These are phyloP conservation scores for Picochlorum sp. DNA, from an alignment of 139 green algal genomes.

Conservation along the genomic window DNA sequence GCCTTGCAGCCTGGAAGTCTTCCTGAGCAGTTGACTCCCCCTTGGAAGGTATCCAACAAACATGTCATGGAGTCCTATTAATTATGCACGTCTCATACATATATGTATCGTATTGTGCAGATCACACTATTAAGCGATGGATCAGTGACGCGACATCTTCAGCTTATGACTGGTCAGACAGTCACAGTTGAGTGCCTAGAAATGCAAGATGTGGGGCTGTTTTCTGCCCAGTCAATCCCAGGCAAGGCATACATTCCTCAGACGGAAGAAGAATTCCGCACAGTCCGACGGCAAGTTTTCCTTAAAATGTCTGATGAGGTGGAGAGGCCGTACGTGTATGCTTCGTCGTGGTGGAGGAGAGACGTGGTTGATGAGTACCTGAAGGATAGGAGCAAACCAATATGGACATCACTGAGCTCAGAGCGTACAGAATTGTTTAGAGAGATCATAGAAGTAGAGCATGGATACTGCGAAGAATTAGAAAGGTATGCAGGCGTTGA, in stretches of 20 bases:
- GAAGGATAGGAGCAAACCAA: slow-evolving; percentile 55
- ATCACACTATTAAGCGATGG: slow-evolving; percentile 88
- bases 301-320: slow-evolving; percentile 20
- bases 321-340: slow-evolving; percentile 73
- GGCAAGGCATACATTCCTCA: not conserved
- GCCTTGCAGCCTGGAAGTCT: slow-evolving; percentile 16
- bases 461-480: slow-evolving; percentile 46
- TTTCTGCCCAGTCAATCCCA: slow-evolving; percentile 37
- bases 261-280: not conserved
- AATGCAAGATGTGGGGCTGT: slow-evolving; percentile 43
- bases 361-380: slow-evolving; percentile 43
- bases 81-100: too few relatives aligned
- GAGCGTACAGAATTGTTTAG: slow-evolving; percentile 74
- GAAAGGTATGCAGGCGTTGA: slow-evolving; percentile 15
- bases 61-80: too few relatives aligned
- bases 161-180: slow-evolving; percentile 63
- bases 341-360: slow-evolving; percentile 85
- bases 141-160: slow-evolving; percentile 91
- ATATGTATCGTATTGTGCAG: slow-evolving; percentile 1
- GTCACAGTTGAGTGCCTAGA: slow-evolving; percentile 64
- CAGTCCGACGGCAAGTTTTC: slow-evolving; percentile 63
- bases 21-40: slow-evolving; percentile 13
- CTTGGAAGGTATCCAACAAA: slow-evolving; percentile 22
- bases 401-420: slow-evolving; percentile 74
- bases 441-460: slow-evolving; percentile 60